A percentile compares a stretch with the other conserved stretches of the same genome.
phyloP scores from a whole-genome alignment of 768 basidiomycete species.

The Mrakia frigida region DNA sequence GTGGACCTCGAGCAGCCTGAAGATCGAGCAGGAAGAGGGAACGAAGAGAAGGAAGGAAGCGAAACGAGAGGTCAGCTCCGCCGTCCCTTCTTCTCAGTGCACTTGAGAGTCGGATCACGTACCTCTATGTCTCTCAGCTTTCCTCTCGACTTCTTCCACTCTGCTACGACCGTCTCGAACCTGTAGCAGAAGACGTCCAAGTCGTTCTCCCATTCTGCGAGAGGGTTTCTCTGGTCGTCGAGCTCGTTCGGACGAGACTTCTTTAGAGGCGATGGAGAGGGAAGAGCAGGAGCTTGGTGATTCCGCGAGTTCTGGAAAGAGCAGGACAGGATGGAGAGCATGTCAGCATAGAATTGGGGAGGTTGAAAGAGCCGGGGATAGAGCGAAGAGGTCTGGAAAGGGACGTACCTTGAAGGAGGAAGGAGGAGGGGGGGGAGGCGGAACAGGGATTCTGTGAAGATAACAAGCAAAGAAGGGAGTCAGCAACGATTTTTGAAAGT shows the following conservation, averaged over 20 bases:
- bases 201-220: not conserved
- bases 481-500: no score
- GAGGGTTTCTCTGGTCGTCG: not conserved
- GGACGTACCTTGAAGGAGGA: not conserved
- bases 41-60: not conserved
- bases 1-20: slow-evolving; percentile 13
- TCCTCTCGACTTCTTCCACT: slow-evolving; percentile 14
- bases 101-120: not conserved
- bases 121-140: slow-evolving; percentile 16
- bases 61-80: not conserved
- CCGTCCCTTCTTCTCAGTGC: not conserved
- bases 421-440: not conserved
- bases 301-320: not conserved
- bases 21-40: not conserved
- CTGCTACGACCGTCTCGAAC: not conserved
- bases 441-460: not conserved
- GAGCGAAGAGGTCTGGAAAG: no score
- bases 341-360: not conserved
- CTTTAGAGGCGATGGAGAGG: not conserved
- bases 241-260: slow-evolving; percentile 13
- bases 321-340: not conserved
- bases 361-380: no score
- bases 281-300: not conserved
- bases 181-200: slow-evolving; percentile 4
- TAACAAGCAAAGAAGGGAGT: not conserved